Conservation (phyloP, 495 filamentous ascomycete genomes). For the Aspergillus campestris region DNA sequence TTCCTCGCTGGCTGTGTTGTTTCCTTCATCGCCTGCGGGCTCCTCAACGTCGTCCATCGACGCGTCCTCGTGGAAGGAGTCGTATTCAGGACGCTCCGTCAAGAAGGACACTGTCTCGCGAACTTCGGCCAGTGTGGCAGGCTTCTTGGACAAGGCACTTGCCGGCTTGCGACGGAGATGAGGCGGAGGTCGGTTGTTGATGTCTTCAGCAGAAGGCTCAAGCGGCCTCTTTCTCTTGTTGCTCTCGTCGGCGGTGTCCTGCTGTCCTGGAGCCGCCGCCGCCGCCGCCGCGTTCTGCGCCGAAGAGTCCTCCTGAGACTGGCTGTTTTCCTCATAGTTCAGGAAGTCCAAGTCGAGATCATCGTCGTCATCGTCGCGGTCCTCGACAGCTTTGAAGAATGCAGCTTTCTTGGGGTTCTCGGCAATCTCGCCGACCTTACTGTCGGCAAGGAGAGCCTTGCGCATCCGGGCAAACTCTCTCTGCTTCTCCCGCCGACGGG, state of each 20-base stretch:
- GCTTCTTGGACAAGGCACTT: slow-evolving; percentile 48
- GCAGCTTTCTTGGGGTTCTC: slow-evolving; percentile 83
- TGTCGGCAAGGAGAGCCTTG: slow-evolving; percentile 80
- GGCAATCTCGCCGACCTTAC: slow-evolving; percentile 81
- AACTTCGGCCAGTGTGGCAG: slow-evolving; percentile 65
- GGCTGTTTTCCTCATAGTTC: slow-evolving; percentile 43
- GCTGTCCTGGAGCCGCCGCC: slow-evolving; percentile 20
- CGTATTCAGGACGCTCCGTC: slow-evolving; percentile 63
- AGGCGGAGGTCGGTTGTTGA: slow-evolving; percentile 49
- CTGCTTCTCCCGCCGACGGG: slow-evolving; percentile 71
- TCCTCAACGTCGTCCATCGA: slow-evolving; percentile 32
- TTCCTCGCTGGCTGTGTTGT: slow-evolving; percentile 22
- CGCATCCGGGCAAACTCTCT: slow-evolving; percentile 87
- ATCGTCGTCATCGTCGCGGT: slow-evolving; percentile 67
- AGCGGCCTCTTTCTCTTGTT: slow-evolving; percentile 51
- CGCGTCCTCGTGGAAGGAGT: slow-evolving; percentile 39
- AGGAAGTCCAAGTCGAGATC: slow-evolving; percentile 71
- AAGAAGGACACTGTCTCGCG: slow-evolving; percentile 72
- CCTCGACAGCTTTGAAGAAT: slow-evolving; percentile 85
- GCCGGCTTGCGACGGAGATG: slow-evolving; percentile 57
- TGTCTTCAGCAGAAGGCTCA: slow-evolving; percentile 33
- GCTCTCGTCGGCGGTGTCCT: slow-evolving; percentile 16
- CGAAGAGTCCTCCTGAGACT: slow-evolving; percentile 31
- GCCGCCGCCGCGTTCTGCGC: slow-evolving; percentile 32
- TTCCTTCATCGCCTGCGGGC: slow-evolving; percentile 20